phyloP scores from a whole-genome alignment of 352 stramenopile species.

The Globisporangium sylvaticum region DNA sequence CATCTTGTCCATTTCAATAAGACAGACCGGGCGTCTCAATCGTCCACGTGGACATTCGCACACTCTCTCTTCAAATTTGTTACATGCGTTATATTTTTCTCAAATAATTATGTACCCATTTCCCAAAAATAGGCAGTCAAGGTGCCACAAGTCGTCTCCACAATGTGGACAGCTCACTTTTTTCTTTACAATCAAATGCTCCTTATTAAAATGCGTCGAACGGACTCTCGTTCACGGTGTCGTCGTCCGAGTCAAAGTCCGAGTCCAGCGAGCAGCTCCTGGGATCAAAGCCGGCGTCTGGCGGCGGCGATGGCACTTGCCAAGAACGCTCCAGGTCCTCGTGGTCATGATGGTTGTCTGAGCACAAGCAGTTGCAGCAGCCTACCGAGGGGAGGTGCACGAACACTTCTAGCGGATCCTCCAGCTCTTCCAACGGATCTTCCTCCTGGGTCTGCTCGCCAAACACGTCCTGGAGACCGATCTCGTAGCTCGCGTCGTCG shows the following conservation, averaged over 20 bases:
- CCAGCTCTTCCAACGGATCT: neutral
- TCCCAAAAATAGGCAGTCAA: neutral
- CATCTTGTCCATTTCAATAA: neutral
- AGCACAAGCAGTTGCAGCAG: slow-evolving; percentile 9
- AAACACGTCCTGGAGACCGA: slow-evolving; percentile 9
- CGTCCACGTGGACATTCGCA: neutral
- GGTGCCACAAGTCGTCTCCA: neutral
- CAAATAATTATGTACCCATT: neutral
- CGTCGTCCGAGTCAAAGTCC: slow-evolving; percentile 4
- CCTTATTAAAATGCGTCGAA: neutral
- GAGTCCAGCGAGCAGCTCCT: slow-evolving; percentile 1
- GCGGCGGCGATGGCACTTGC: slow-evolving; percentile 14
- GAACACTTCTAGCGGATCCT: neutral
- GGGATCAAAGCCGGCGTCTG: slow-evolving; percentile 11
- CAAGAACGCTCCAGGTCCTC: slow-evolving; percentile 9
- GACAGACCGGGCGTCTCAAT: neutral
- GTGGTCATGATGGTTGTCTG: neutral
- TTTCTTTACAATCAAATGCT: neutral
- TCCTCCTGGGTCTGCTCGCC: slow-evolving; percentile 8
- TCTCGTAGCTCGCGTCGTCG: slow-evolving; percentile 4
- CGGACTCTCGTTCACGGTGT: slow-evolving; percentile 3
- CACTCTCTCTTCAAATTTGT: neutral
- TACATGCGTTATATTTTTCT: neutral
- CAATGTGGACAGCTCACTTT: neutral
- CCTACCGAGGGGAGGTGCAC: neutral